Conservation (phyloP, 2,329 filamentous ascomycete species). For the Aureobasidium namibiae region DNA sequence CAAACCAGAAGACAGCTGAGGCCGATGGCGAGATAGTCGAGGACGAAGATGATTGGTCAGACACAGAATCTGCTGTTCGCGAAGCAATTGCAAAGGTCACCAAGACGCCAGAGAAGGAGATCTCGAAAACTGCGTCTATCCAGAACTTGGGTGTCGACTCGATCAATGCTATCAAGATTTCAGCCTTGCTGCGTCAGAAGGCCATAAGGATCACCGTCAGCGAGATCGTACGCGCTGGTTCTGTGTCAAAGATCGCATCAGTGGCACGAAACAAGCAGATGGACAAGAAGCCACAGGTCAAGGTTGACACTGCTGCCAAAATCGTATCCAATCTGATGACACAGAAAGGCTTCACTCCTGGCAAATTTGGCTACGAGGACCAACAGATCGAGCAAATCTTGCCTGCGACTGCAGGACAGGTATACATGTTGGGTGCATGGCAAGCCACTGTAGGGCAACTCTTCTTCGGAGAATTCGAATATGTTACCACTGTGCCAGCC, state of each 20-base stretch:
- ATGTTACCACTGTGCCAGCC: slow-evolving; percentile 39
- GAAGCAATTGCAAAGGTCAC: slow-evolving; percentile 50
- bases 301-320: background rate
- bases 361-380: slow-evolving; percentile 29
- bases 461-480: slow-evolving; percentile 69
- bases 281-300: background rate
- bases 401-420: slow-evolving; percentile 68
- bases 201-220: slow-evolving; percentile 59
- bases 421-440: slow-evolving; percentile 74
- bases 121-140: slow-evolving; percentile 56
- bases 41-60: slow-evolving; percentile 22
- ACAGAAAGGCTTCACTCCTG: slow-evolving; percentile 6
- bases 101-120: slow-evolving; percentile 47
- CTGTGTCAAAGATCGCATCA: slow-evolving; percentile 55
- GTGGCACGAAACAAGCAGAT: slow-evolving; percentile 20
- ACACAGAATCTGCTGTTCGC: slow-evolving; percentile 34
- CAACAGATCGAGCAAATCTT: slow-evolving; percentile 49
- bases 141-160: slow-evolving; percentile 87
- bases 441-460: slow-evolving; percentile 55
- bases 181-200: slow-evolving; percentile 57
- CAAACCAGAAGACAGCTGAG: background rate
- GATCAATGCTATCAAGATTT: slow-evolving; percentile 81
- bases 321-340: slow-evolving; percentile 15
- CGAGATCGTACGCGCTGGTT: slow-evolving; percentile 60
- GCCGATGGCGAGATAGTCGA: background rate